A percentile compares a stretch with the other conserved stretches of the same genome.
Conservation (phyloP, 2,329 filamentous ascomycete species). For the Herpotrichia juniperi region DNA sequence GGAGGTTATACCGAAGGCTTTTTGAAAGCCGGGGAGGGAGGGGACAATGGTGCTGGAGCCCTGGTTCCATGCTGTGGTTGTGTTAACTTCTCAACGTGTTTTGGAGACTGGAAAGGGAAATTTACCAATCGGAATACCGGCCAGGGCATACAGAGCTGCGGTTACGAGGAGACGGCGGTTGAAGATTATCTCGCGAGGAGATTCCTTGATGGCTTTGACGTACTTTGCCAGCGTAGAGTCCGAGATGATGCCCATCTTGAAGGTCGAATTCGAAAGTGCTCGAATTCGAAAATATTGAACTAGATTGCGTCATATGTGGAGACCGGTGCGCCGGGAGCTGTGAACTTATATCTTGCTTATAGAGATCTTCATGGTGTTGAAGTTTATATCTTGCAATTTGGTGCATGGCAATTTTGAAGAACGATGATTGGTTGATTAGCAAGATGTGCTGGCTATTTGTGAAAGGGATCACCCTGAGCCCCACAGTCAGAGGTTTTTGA, state of each 20-base stretch:
- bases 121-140: constrained; percentile 20
- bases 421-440: neutral
- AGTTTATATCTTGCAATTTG: neutral
- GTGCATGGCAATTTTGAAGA: neutral
- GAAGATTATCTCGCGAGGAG: constrained; percentile 17
- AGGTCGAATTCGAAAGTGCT: neutral
- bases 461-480: constrained; percentile 1
- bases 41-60: constrained; percentile 39
- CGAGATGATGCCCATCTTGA: constrained; percentile 10
- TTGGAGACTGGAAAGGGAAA: neutral
- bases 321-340: neutral
- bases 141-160: constrained; percentile 20
- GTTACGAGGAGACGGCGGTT: constrained; percentile 19
- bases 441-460: neutral
- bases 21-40: constrained; percentile 44
- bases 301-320: neutral
- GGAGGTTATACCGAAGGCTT: constrained; percentile 42
- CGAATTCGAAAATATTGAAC: neutral
- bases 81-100: neutral
- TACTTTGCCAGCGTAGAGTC: constrained; percentile 19
- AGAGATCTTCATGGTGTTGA: constrained; percentile 1
- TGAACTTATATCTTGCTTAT: neutral
- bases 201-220: constrained; percentile 13
- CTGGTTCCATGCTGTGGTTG: constrained; percentile 40
- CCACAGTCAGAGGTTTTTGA: neutral